Evolutionary conservation across 306 rosid genomes (phyloP).

Genomic region (Pyrus communis): DNA sequence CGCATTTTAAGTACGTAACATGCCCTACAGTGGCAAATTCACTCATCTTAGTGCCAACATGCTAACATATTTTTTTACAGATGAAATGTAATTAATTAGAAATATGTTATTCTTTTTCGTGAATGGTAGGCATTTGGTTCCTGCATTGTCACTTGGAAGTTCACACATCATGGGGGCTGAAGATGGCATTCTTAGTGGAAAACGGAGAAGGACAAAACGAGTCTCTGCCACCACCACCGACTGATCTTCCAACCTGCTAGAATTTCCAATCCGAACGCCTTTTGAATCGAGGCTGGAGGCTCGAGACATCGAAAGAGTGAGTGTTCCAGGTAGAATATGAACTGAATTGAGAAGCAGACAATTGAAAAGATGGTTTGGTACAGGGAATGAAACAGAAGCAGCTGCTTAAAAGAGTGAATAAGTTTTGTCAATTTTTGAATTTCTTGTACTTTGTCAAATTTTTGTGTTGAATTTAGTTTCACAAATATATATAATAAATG

Average conservation of each 20-base stretch:
- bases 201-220: constrained; percentile 48
- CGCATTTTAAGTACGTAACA: background rate
- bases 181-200: constrained; percentile 70
- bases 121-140: constrained; percentile 61
- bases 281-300: background rate
- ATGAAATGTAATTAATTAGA: background rate
- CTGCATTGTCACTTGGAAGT: constrained; percentile 81
- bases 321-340: background rate
- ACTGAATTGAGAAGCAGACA: background rate
- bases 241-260: constrained; percentile 59
- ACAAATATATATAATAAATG: background rate
- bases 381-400: background rate
- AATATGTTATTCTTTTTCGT: background rate
- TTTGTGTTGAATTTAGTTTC: constrained; percentile 2
- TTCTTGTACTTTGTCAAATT: background rate
- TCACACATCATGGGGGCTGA: constrained; percentile 82
- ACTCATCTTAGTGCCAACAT: too few species aligned
- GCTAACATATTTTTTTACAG: background rate
- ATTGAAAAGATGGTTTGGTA: background rate
- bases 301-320: background rate
- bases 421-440: background rate
- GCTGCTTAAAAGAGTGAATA: background rate
- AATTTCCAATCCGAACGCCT: background rate
- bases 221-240: constrained; percentile 47
- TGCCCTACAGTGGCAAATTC: too few species aligned